Percentiles rank a stretch among this genome's conserved stretches.
Conservation (phyloP, 768 basidiomycete species). For the Holtermanniella nyarrowii region DNA sequence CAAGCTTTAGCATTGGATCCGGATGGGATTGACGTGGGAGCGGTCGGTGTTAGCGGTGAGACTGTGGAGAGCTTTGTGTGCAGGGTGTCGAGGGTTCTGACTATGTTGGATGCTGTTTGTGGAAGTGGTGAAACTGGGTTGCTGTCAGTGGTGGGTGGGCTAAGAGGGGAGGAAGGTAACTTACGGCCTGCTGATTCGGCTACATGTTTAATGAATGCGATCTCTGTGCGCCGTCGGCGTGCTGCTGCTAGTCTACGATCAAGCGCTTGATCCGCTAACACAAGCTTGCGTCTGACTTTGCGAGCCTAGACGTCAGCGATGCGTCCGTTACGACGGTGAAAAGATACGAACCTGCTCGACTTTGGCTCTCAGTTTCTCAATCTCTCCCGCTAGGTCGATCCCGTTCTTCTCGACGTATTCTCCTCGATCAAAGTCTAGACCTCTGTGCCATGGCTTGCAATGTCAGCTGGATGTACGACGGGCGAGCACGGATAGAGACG, state of each 20-base stretch:
- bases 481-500: constrained; percentile 53
- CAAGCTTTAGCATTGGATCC: constrained; percentile 60
- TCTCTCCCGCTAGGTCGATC: constrained; percentile 51
- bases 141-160: background rate
- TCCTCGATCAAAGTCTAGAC: constrained; percentile 55
- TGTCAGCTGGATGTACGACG: constrained; percentile 45
- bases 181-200: constrained; percentile 25
- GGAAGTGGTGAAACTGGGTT: constrained; percentile 19
- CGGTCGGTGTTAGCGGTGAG: constrained; percentile 45
- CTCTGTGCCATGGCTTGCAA: constrained; percentile 48
- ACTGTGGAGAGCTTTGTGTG: constrained; percentile 45
- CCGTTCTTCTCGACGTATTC: constrained; percentile 46
- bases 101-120: constrained; percentile 11
- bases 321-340: too few relatives aligned
- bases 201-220: constrained; percentile 30
- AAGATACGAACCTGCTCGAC: constrained; percentile 56
- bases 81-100: constrained; percentile 41
- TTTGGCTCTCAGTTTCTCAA: constrained; percentile 56
- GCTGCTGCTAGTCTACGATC: constrained; percentile 46
- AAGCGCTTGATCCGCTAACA: constrained; percentile 49
- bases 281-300: constrained; percentile 52
- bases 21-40: constrained; percentile 33
- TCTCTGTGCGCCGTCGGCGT: constrained; percentile 27
- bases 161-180: too few relatives aligned
- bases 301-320: constrained; percentile 48